Evolutionary conservation across 345 rosid genomes (phyloP).

Genomic region (Salix udensis): DNA sequence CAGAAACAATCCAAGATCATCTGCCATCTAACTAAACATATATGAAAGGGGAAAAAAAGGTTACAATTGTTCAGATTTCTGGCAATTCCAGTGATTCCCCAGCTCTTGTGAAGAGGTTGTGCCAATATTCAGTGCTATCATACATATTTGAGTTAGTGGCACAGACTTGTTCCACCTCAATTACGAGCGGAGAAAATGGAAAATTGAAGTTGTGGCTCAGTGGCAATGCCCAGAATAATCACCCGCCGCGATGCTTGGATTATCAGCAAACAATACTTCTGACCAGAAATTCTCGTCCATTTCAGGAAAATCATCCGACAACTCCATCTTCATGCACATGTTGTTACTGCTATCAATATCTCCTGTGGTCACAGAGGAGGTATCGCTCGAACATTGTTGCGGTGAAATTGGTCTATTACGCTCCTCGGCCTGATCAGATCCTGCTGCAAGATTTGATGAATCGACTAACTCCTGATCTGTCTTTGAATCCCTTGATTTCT

Average conservation of each 20-base stretch:
- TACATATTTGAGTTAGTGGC: slow-evolving; percentile 21
- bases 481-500: background rate
- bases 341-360: slow-evolving; percentile 9
- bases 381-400: slow-evolving; percentile 29
- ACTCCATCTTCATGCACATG: slow-evolving; percentile 9
- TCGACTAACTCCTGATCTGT: slow-evolving; percentile 5
- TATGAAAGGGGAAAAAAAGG: background rate
- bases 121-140: slow-evolving; percentile 57
- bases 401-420: slow-evolving; percentile 6
- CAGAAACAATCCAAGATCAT: background rate
- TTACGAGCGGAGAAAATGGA: slow-evolving; percentile 10
- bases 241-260: slow-evolving; percentile 3
- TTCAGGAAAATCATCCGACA: slow-evolving; percentile 23
- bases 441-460: background rate
- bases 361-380: slow-evolving; percentile 19
- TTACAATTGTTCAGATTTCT: slow-evolving; percentile 25
- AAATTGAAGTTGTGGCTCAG: slow-evolving; percentile 8
- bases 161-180: background rate
- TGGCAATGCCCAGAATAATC: slow-evolving; percentile 13
- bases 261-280: slow-evolving; percentile 40
- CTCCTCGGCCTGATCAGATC: slow-evolving; percentile 3
- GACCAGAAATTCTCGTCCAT: slow-evolving; percentile 53
- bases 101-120: slow-evolving; percentile 38
- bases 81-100: slow-evolving; percentile 40
- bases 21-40: background rate